These are phyloP conservation scores for Epichloe hybrida DNA, from an alignment of 2,329 filamentous ascomycete genomes.

Conservation along the genomic window DNA sequence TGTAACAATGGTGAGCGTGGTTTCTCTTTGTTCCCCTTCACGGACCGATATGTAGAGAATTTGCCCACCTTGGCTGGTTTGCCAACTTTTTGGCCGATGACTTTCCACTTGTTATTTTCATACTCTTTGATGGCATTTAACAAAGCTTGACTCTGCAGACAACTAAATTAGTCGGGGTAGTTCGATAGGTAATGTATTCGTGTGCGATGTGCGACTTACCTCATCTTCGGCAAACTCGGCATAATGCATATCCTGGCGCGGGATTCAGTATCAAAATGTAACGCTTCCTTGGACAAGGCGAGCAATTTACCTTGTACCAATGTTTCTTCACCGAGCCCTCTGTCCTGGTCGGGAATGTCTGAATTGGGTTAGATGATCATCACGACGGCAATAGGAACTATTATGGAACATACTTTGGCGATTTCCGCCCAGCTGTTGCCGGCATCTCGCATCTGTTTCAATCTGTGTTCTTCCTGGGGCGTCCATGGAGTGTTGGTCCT, in stretches of 20 bases:
- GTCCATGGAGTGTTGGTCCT: constrained; percentile 99
- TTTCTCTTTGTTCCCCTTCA: background rate
- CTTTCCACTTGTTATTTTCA: constrained; percentile 97
- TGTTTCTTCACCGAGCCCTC: constrained; percentile 99
- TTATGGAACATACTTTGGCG: constrained; percentile 65
- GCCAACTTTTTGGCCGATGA: constrained; percentile 89
- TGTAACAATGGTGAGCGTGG: constrained; percentile 8
- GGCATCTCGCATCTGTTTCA: constrained; percentile 89
- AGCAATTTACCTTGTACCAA: constrained; percentile 82
- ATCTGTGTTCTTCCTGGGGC: constrained; percentile 75
- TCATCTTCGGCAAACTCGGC: constrained; percentile 97
- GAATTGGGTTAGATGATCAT: background rate
- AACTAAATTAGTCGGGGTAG: constrained; percentile 5
- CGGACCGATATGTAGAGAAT: too few species aligned
- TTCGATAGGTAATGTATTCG: background rate
- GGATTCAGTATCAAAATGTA: background rate
- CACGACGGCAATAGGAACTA: background rate
- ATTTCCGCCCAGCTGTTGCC: constrained; percentile 97
- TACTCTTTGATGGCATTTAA: constrained; percentile 96
- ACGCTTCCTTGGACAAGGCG: background rate
- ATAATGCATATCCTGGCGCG: constrained; percentile 84
- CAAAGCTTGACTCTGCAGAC: constrained; percentile 55
- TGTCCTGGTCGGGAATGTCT: constrained; percentile 86
- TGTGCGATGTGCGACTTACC: constrained; percentile 35
- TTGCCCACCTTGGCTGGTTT: constrained; percentile 71